These are phyloP conservation scores for Backusella psychrophila DNA, from an alignment of 192 early-diverging fungal species.

Conservation along the genomic window DNA sequence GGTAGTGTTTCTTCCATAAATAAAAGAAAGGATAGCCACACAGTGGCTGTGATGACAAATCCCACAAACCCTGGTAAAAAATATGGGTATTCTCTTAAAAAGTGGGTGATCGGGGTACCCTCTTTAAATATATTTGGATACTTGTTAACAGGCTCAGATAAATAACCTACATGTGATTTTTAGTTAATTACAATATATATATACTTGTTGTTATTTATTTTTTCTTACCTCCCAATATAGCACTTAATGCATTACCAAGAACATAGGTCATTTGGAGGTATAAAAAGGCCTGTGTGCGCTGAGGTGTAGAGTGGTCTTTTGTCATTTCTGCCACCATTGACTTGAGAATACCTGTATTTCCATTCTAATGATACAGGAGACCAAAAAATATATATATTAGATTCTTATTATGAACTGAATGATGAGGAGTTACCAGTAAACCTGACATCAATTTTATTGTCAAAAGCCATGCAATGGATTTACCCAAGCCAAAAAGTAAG, in stretches of 20 bases:
- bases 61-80: constrained; percentile 69
- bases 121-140: constrained; percentile 51
- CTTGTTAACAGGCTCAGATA: constrained; percentile 59
- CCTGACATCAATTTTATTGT: constrained; percentile 54
- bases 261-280: constrained; percentile 64
- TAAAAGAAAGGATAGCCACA: constrained; percentile 51
- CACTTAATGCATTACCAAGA: constrained; percentile 56
- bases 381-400: too few species aligned
- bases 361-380: constrained; percentile 38
- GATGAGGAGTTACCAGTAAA: constrained; percentile 31
- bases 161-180: constrained; percentile 36
- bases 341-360: constrained; percentile 66
- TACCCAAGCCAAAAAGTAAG: constrained; percentile 61
- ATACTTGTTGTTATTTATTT: neutral
- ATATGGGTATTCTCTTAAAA: constrained; percentile 62
- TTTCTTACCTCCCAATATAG: constrained; percentile 54
- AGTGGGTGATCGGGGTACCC: constrained; percentile 17
- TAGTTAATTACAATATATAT: too few species aligned
- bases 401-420: neutral
- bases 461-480: constrained; percentile 51
- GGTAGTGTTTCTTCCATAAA: constrained; percentile 57
- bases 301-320: constrained; percentile 56
- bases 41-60: constrained; percentile 47
- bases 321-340: constrained; percentile 72
- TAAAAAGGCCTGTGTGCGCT: constrained; percentile 54